Evolutionary conservation across 2,329 filamentous ascomycete genomes (phyloP), one percentile per base, ranked within the genome.

Genomic region (Tolypocladium album): DNA sequence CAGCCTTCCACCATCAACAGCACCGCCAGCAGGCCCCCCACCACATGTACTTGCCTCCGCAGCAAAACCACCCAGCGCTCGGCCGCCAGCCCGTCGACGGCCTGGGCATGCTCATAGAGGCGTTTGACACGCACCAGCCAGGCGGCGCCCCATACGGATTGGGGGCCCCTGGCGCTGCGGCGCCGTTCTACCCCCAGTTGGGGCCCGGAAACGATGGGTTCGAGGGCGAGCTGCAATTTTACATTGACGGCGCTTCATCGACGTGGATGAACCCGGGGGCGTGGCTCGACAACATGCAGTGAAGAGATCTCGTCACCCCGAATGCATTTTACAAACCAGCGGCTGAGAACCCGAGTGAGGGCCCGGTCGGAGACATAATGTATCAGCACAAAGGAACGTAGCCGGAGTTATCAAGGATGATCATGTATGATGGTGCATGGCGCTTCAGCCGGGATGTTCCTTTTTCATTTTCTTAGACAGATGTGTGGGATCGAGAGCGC

Each of bases 151-250:
- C 60, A 4, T 69, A 68, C 56, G 43, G 47, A 12, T 39, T 59
- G 20, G 52, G 39, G 2, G 52, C 45, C 1, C 27, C 42, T 11
- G 38, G 55, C 27, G 53, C 9, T 12, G 17, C 55, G 4, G 27
- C 43, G 17, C 31, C 55, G 1, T 64, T 59, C 15, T 62, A 64
- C 12, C 58, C 62, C 17, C 62, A 59, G 42, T 66, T 75, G 5
- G 69, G 67, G 2, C 70, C 72, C n/a, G 66, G 69, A 9, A 74
- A 74, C 52, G 79, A 81, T 59, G 78, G 78, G 1, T 81, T 76
- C 61, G 75, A 79, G 62, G 70, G 67, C 11, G 79, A 80, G 65
- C 65, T 81, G 58, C 75, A 76, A 61, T 73, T 72, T 55, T 76
- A 76, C 59, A 72, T 79, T 31, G 70, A 77, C 45, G 78, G 77